Evolutionary conservation across 225 moss, liverwort and hornwort species (phyloP).

Genomic region (Thuidium tamariscinum): DNA sequence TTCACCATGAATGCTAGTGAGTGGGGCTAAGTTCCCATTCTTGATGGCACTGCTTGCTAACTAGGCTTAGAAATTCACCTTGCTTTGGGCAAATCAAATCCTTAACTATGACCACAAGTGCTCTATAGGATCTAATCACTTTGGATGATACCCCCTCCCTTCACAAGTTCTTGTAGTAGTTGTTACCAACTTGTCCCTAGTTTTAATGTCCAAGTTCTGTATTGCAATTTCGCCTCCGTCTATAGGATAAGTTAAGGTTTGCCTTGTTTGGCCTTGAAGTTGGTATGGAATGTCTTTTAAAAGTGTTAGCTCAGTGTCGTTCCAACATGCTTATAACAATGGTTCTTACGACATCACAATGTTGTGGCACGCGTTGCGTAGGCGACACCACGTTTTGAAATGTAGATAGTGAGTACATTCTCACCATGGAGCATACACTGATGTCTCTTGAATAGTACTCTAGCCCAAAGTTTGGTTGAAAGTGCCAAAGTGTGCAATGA

Average conservation of each 20-base stretch:
- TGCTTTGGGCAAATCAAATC: not conserved
- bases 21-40: constrained; percentile 18
- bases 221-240: not conserved
- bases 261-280: not conserved
- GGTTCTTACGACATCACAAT: not conserved
- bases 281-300: not conserved
- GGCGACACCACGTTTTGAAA: not conserved
- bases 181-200: not conserved
- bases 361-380: not conserved
- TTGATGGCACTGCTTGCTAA: constrained; percentile 25
- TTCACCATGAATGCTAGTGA: constrained; percentile 18
- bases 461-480: not conserved
- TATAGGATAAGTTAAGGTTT: constrained; percentile 2
- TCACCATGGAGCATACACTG: not conserved
- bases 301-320: no score
- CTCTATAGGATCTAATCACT: constrained; percentile 23
- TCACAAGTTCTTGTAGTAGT: constrained; percentile 32
- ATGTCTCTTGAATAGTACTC: not conserved
- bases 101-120: not conserved
- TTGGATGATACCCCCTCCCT: not conserved
- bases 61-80: constrained; percentile 16
- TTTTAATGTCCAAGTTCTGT: constrained; percentile 12
- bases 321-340: not conserved
- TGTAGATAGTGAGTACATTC: not conserved
- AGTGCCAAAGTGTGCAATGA: constrained; percentile 15